Conservation (phyloP, 2,329 filamentous ascomycete species). For the Alternaria brassicicola region DNA sequence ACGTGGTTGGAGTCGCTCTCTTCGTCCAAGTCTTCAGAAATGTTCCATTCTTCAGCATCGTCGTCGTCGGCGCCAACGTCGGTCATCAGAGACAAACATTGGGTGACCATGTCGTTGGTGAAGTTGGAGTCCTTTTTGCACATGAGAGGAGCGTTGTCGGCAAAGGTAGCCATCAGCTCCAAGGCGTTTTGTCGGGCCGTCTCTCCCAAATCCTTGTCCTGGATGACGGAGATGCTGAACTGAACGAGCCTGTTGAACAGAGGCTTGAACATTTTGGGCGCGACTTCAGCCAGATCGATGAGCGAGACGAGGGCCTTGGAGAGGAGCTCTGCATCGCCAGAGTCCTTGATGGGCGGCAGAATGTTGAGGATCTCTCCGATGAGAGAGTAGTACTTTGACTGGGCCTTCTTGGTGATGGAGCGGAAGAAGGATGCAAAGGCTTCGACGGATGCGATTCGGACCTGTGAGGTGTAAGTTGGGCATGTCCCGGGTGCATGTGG, state of each 20-base stretch:
- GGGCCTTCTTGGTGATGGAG: slow-evolving; percentile 83
- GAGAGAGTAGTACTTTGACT: slow-evolving; percentile 84
- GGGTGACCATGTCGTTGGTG: slow-evolving; percentile 95
- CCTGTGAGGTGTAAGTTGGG: slow-evolving; percentile 57
- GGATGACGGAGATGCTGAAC: slow-evolving; percentile 91
- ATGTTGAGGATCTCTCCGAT: slow-evolving; percentile 94
- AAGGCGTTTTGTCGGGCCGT: slow-evolving; percentile 91
- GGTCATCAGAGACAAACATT: slow-evolving; percentile 97
- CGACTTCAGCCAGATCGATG: slow-evolving; percentile 92
- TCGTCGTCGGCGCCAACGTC: slow-evolving; percentile 95
- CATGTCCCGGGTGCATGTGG: neutral
- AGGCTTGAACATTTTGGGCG: slow-evolving; percentile 95
- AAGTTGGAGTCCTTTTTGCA: slow-evolving; percentile 94
- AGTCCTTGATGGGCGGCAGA: slow-evolving; percentile 89
- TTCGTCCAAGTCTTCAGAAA: slow-evolving; percentile 92
- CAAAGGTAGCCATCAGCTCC: slow-evolving; percentile 97
- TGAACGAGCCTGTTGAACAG: slow-evolving; percentile 92
- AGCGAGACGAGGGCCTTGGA: slow-evolving; percentile 88
- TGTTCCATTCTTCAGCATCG: slow-evolving; percentile 91
- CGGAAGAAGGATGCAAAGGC: slow-evolving; percentile 97
- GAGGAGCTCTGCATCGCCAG: slow-evolving; percentile 86
- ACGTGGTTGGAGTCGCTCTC: slow-evolving; percentile 98
- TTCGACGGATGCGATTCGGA: slow-evolving; percentile 92
- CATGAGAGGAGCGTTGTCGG: slow-evolving; percentile 91
- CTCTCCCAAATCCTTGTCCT: slow-evolving; percentile 93